Evolutionary conservation across 169 alveolate genomes (phyloP).

Genomic region (Cryptosporidium bovis): DNA sequence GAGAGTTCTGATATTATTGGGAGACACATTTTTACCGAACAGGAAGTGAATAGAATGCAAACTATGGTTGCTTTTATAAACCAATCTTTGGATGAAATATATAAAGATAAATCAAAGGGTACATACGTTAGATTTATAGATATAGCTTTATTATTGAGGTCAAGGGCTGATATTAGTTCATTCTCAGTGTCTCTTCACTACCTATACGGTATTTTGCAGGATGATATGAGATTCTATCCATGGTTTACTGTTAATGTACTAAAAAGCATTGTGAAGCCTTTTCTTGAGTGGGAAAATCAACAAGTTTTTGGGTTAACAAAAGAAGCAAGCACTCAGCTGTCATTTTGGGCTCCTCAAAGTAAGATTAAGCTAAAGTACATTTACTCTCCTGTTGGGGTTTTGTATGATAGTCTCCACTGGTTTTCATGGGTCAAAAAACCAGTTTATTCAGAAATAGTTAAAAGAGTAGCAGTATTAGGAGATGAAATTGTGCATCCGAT

Average conservation of each 20-base stretch:
- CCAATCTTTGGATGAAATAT: constrained; percentile 13
- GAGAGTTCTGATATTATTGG: not conserved
- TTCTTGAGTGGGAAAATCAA: constrained; percentile 26
- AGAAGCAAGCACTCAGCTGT: not conserved
- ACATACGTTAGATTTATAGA: constrained; percentile 18
- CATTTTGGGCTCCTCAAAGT: not conserved
- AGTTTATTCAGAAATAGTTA: not conserved
- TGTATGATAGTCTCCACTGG: constrained; percentile 52
- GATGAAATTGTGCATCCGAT: constrained; percentile 25
- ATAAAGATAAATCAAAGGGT: constrained; percentile 19
- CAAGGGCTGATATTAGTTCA: constrained; percentile 7
- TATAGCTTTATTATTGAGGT: constrained; percentile 27
- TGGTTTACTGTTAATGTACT: constrained; percentile 40
- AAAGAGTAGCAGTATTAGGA: constrained; percentile 22
- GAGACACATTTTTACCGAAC: constrained; percentile 5
- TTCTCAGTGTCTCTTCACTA: not conserved
- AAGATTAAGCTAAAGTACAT: constrained; percentile 14
- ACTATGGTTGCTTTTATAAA: constrained; percentile 50
- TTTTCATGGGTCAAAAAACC: constrained; percentile 46
- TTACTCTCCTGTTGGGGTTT: constrained; percentile 23
- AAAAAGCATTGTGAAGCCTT: constrained; percentile 20
- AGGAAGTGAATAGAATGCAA: constrained; percentile 32
- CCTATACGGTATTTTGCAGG: constrained; percentile 33
- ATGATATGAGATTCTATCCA: constrained; percentile 42
- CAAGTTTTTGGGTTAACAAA: not conserved